phyloP scores from a whole-genome alignment of 306 rosid genomes.

The Carpinus viminea region DNA sequence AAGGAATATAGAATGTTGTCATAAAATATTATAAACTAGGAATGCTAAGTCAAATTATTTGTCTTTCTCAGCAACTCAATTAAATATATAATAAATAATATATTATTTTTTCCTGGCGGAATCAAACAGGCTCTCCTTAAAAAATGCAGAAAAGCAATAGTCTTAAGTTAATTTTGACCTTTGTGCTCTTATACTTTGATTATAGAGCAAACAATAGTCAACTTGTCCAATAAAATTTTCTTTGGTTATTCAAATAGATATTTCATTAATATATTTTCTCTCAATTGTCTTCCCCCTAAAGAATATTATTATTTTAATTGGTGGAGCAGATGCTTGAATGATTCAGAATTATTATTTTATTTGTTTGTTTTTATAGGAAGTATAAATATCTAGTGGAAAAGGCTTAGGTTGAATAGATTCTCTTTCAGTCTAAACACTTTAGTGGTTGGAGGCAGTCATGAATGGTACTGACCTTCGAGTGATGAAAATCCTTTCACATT shows the following conservation, averaged over 20 bases:
- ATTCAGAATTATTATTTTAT: constrained; percentile 7
- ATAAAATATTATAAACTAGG: too few species aligned
- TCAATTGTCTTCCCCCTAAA: too few species aligned
- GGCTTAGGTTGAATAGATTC: constrained; percentile 33
- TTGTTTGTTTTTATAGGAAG: neutral
- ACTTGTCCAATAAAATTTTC: constrained; percentile 9
- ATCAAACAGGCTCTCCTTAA: constrained; percentile 9
- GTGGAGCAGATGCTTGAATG: constrained; percentile 10
- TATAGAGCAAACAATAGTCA: constrained; percentile 15
- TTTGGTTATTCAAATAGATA: constrained; percentile 19
- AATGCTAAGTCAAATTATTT: too few species aligned
- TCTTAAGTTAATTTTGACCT: constrained; percentile 24
- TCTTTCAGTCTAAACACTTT: constrained; percentile 29
- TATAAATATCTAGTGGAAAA: neutral
- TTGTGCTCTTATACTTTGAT: constrained; percentile 11
- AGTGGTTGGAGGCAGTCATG: constrained; percentile 45
- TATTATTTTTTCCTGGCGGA: neutral
- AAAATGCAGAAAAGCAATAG: constrained; percentile 3
- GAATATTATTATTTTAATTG: too few species aligned
- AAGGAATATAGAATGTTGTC: too few species aligned
- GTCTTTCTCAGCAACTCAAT: too few species aligned
- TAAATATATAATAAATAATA: too few species aligned
- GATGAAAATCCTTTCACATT: constrained; percentile 26
- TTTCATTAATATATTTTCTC: too few species aligned
- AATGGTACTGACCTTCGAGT: constrained; percentile 27